phyloP scores from a whole-genome alignment of 1,284 basidiomycete species.

The Moniliophthora roreri region DNA sequence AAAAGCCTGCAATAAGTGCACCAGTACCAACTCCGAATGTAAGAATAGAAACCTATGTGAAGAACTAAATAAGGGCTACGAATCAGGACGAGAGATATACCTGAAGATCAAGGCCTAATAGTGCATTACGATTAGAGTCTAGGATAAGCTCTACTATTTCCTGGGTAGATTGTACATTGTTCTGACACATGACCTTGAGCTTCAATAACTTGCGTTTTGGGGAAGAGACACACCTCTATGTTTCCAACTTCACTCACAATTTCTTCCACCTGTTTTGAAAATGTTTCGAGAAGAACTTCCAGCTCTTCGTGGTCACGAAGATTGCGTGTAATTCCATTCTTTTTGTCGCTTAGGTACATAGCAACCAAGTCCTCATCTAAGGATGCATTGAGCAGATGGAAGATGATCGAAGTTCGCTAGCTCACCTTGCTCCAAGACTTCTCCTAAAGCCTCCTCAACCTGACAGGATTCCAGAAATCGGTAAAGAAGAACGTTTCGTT shows the following conservation, averaged over 20 bases:
- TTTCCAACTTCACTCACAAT: conserved; percentile 91
- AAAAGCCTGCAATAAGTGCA: conserved; percentile 88
- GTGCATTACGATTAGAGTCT: conserved; percentile 92
- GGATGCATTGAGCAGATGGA: conserved; percentile 13
- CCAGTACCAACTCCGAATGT: conserved; percentile 94
- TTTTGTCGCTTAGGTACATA: conserved; percentile 89
- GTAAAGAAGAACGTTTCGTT: conserved; percentile 4
- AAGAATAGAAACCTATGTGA: conserved; percentile 78
- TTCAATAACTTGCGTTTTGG: not conserved
- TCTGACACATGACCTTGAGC: conserved; percentile 42
- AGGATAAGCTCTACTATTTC: conserved; percentile 97
- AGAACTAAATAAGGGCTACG: conserved; percentile 9
- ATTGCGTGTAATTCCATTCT: conserved; percentile 53
- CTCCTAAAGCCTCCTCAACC: conserved; percentile 89
- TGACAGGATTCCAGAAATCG: conserved; percentile 29
- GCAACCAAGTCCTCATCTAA: conserved; percentile 90
- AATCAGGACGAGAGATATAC: conserved; percentile 34
- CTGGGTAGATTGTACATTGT: conserved; percentile 93
- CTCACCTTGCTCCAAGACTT: conserved; percentile 85
- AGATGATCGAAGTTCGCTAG: conserved; percentile 9
- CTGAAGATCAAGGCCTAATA: conserved; percentile 90
- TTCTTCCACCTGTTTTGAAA: conserved; percentile 95
- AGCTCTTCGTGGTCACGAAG: conserved; percentile 89
- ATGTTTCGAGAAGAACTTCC: conserved; percentile 90
- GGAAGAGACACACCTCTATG: conserved; percentile 61